Percentiles rank a stretch among this genome's conserved stretches.
These are phyloP conservation scores for Arthromyces matolae DNA, from an alignment of 768 basidiomycete species.

Conservation along the genomic window DNA sequence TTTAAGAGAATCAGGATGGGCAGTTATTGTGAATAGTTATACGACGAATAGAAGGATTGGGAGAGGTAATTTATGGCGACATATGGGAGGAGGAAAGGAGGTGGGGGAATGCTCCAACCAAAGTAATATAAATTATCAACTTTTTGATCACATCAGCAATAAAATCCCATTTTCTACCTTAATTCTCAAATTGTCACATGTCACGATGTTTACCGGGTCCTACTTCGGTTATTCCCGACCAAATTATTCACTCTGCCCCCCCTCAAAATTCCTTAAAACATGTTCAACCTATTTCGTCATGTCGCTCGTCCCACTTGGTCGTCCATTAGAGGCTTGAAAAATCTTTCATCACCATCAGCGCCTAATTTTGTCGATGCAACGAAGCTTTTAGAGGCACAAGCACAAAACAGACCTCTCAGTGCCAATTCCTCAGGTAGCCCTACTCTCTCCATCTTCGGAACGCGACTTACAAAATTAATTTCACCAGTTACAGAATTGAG, in stretches of 20 bases:
- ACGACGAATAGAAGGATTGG: no score
- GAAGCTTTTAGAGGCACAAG: no score
- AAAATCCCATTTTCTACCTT: slow-evolving; percentile 10
- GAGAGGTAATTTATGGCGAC: no score
- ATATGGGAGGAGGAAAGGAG: slow-evolving; percentile 22
- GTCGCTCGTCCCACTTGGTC: slow-evolving; percentile 4
- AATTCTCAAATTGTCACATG: neutral
- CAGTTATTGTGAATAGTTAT: slow-evolving; percentile 10
- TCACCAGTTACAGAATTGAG: neutral
- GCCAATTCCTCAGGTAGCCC: neutral
- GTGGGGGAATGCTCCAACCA: slow-evolving; percentile 18
- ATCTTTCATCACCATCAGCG: neutral
- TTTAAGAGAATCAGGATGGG: slow-evolving; percentile 19
- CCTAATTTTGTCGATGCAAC: no score
- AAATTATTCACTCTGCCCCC: neutral
- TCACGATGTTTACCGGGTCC: no score
- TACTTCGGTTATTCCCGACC: no score
- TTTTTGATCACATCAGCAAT: slow-evolving; percentile 20
- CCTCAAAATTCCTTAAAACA: slow-evolving; percentile 1
- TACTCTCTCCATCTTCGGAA: no score
- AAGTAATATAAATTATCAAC: slow-evolving; percentile 10
- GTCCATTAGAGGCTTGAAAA: no score
- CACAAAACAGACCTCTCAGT: no score
- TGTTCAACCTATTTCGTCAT: slow-evolving; percentile 18
- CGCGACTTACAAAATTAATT: no score